Base-by-base conservation (phyloP, 352 stramenopile species). In the Phytophthora quininea region DNA sequence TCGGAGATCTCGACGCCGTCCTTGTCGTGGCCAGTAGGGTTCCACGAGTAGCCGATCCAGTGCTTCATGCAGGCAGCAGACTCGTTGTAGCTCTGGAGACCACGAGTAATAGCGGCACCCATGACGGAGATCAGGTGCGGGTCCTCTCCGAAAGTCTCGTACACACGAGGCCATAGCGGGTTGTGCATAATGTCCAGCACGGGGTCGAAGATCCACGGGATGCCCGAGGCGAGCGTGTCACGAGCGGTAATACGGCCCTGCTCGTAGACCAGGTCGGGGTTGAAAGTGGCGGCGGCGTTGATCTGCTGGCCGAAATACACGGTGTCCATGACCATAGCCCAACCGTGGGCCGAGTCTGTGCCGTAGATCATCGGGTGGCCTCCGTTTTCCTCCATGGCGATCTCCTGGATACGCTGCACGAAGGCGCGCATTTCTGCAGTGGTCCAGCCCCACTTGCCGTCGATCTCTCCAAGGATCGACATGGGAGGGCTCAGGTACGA, bases 91-190 rank as follows among this genome's bases (percentile, higher is more conserved):
- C 19, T 24, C 19, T 24, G 19, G 19, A 24, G 19, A 24, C 19
- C 19, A 24, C 19, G 19, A 24, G 19, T 24, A 24, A 24, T 24
- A 24, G 19, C 19, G 19, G 19, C 19, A 24, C 19, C 19, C 19
- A 24, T 24, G 19, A 24, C 19, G 19, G 19, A 24, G 19, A 24
- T 24, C 19, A 24, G 19, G 19, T 24, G 19, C 19, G 19, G 19
- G 19, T 24, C 19, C 19, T 98, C 89, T 7, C 93, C 91, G 80
- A 97, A 98, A 3, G 91, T 97, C 71, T 98, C 91, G 60, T 91
- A 97, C 15, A 93, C 85, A 9, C 91, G 73, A 1, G 82, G 65
- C 91, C 92, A 98, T 45, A 90, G 67, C 4, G 89, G 86, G 55
- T 97, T 89, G 53, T 88, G 83, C 2, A 80, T 80, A 43, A 98